Evolutionary conservation across 139 green algal genomes (phyloP).

Genomic region (Gonium pectorale): DNA sequence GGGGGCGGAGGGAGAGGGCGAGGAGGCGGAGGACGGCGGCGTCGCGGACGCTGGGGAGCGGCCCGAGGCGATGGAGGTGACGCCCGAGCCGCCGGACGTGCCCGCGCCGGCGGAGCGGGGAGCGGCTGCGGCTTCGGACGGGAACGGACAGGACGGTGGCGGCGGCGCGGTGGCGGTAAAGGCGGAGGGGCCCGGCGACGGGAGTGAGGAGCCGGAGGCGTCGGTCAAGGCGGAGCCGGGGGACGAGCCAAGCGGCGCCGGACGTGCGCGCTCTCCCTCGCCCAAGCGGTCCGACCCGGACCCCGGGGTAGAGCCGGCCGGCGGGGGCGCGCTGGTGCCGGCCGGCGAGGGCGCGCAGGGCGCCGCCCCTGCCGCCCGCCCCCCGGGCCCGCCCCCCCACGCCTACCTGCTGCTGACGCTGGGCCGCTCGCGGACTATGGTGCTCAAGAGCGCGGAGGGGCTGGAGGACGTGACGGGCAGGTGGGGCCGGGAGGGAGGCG

Average conservation of each 20-base stretch:
- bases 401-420: slow-evolving; percentile 84
- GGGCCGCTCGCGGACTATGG: slow-evolving; percentile 63
- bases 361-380: not conserved
- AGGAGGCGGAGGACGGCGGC: not conserved
- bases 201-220: not conserved
- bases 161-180: not conserved
- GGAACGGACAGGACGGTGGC: not conserved
- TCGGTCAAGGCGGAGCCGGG: not conserved
- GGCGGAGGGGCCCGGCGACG: not conserved
- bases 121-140: not conserved
- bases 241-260: not conserved
- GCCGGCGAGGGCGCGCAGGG: not conserved
- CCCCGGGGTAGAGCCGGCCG: not conserved
- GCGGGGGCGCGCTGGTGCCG: not conserved
- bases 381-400: slow-evolving; percentile 63
- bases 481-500: no score
- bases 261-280: not conserved
- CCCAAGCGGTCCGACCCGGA: not conserved
- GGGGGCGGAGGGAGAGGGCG: not conserved
- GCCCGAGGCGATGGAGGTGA: not conserved
- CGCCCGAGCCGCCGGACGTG: slow-evolving; percentile 15
- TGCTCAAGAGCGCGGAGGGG: slow-evolving; percentile 80
- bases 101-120: not conserved
- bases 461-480: slow-evolving; percentile 76
- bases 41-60: not conserved